phyloP scores from a whole-genome alignment of 164 flowering plant species.

The Platanus orientalis region DNA sequence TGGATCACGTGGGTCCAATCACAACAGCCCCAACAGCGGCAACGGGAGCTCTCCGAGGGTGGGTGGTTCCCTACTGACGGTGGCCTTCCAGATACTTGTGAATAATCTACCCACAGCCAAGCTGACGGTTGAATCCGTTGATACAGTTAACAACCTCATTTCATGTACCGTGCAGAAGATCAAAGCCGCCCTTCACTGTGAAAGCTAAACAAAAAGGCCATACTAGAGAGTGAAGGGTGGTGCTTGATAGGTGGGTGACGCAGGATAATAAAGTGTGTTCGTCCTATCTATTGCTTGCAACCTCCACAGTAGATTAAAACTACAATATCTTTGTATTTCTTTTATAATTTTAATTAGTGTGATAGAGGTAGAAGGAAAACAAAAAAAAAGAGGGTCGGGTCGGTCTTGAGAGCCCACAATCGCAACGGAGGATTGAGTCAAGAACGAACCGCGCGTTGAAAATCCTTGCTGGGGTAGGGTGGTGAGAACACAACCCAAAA shows the following conservation, averaged over 20 bases:
- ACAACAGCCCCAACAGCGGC: neutral
- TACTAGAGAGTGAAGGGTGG: too few relatives aligned
- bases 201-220: conserved; percentile 31
- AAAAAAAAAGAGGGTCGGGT: neutral
- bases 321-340: too few relatives aligned
- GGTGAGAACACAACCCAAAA: conserved; percentile 12
- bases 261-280: too few relatives aligned
- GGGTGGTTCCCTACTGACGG: conserved; percentile 83
- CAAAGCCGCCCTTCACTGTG: conserved; percentile 85
- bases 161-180: conserved; percentile 96
- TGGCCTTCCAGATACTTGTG: conserved; percentile 91
- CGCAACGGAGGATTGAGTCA: conserved; percentile 68
- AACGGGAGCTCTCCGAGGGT: conserved; percentile 17
- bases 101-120: conserved; percentile 90
- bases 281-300: too few relatives aligned
- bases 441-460: conserved; percentile 92
- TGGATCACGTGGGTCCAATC: conserved; percentile 24
- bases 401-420: neutral
- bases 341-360: too few relatives aligned
- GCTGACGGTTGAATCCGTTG: conserved; percentile 93
- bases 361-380: neutral
- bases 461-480: conserved; percentile 59
- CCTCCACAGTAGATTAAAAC: too few relatives aligned
- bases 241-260: too few relatives aligned
- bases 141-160: conserved; percentile 91